Evolutionary conservation across 2,329 filamentous ascomycete species (phyloP).

Genomic region (Nakataea oryzae): DNA sequence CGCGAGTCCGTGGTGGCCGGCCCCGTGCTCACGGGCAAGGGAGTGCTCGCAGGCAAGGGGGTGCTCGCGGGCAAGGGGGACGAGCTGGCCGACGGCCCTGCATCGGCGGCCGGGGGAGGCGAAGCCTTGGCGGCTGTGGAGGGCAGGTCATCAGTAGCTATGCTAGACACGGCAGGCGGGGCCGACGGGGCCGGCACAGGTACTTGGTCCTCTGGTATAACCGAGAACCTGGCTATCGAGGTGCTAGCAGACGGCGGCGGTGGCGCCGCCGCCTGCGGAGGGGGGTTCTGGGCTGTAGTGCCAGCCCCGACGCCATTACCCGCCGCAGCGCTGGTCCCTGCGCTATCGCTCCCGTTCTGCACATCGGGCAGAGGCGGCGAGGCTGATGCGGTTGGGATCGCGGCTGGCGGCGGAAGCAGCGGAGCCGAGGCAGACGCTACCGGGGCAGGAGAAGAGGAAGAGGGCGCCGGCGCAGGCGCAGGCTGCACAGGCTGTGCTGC

Average conservation of each 20-base stretch:
- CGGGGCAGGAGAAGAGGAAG: neutral
- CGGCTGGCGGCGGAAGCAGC: neutral
- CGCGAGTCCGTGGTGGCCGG: neutral
- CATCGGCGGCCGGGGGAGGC: neutral
- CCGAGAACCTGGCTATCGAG: neutral
- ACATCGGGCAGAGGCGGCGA: neutral
- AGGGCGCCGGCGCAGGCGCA: neutral
- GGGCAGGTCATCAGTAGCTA: neutral
- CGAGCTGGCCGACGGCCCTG: constrained; percentile 1
- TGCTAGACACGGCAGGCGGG: neutral
- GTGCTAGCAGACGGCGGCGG: neutral
- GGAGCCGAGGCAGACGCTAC: neutral
- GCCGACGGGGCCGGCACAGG: neutral
- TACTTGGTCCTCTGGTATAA: neutral
- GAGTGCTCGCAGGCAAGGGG: too few species aligned
- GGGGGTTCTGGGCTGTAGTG: neutral
- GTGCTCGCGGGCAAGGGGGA: constrained; percentile 7
- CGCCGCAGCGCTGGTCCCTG: neutral
- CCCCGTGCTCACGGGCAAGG: too few species aligned
- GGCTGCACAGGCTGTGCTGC: constrained; percentile 7
- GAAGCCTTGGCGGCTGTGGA: constrained; percentile 2
- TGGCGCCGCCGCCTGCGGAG: neutral
- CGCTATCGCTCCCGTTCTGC: neutral
- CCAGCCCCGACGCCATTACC: neutral
- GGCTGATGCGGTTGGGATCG: neutral